phyloP scores from a whole-genome alignment of 164 flowering plant species.

The Platanus orientalis region DNA sequence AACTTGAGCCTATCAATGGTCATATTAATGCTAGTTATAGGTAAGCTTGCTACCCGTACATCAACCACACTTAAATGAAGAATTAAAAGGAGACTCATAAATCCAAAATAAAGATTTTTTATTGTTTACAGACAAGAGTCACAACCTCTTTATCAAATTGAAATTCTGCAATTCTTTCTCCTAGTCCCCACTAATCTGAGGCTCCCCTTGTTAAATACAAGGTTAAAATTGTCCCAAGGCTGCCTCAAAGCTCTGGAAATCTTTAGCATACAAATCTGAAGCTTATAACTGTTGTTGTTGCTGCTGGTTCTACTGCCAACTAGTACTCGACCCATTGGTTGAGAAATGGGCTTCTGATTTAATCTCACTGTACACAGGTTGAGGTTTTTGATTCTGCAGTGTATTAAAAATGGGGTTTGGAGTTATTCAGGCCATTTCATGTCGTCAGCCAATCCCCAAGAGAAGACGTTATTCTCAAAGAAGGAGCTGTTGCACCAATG shows the following conservation, averaged over 20 bases:
- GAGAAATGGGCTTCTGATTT: constrained; percentile 41
- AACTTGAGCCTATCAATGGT: too few relatives aligned
- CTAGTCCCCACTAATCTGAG: too few relatives aligned
- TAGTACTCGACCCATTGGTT: constrained; percentile 22
- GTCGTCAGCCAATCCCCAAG: constrained; percentile 52
- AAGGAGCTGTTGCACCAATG: constrained; percentile 30
- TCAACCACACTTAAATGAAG: too few relatives aligned
- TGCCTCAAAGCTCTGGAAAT: constrained; percentile 38
- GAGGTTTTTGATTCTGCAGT: constrained; percentile 32
- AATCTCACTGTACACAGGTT: constrained; percentile 30
- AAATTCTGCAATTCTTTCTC: constrained; percentile 13
- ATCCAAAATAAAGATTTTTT: constrained; percentile 4
- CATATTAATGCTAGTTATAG: too few relatives aligned
- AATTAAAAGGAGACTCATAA: constrained; percentile 1
- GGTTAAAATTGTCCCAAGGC: constrained; percentile 55
- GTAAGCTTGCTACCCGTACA: too few relatives aligned
- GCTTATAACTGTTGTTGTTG: constrained; percentile 28
- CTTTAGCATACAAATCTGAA: constrained; percentile 32
- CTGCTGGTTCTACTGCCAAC: constrained; percentile 45
- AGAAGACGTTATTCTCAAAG: constrained; percentile 32
- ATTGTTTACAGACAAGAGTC: constrained; percentile 15
- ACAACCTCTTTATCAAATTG: too few relatives aligned
- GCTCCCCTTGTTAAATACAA: constrained; percentile 12
- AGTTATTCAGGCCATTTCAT: constrained; percentile 72
- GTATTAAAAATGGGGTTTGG: constrained; percentile 39